Base-by-base conservation (phyloP, 805 yeast genomes). In the Kodamaea hsintzibuensis region DNA sequence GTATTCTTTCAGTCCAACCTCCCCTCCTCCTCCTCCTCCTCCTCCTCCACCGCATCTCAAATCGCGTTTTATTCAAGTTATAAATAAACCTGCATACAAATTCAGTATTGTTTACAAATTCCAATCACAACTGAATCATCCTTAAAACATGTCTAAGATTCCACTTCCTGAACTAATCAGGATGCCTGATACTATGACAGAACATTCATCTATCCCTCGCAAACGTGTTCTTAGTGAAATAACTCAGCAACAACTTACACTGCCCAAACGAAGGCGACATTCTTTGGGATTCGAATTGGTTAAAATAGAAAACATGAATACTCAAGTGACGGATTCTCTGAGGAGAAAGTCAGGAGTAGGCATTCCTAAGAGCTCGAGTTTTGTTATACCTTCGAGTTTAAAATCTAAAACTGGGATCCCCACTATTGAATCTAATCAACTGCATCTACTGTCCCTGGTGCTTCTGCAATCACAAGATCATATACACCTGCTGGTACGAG, bases 211-310 rank as follows among this genome's bases (percentile, higher is more conserved):
- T 13, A 38, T 46, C 30, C 52, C 57, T 30, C 46, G 46, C 38
- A 55, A 55, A 38, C 45, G 54, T 14, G 47, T 51, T 2, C 54
- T 54, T n/a, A 37, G 50, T 19, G 57, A 55, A 14, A 49, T 55
- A 10, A 25, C 19, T 38, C 49, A 53, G 9, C 42, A 49, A 17
- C 49, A 48, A 6, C 25, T 48, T 6, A 45, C 16, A 2, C 52
- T 50, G 49, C 53, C 53, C 18, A 50, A 50, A 44, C 8, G 53
- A 50, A 50, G 53, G 43, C 47, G 53, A 50, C 50, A 47, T 17
- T 47, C 50, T 8, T 14, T 45, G 5, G 48, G 48, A 2, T 45
- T 45, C 30, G 48, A 45, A 30, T 27, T 45, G 48, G 48, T 45
- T 12, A 45, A 30, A 37, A 45, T 45, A 13, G 48, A 30, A 8